A percentile compares a stretch with the other conserved stretches of the same genome.
Conservation (phyloP, 2,329 filamentous ascomycete species). For the Trichoderma brevicompactum region DNA sequence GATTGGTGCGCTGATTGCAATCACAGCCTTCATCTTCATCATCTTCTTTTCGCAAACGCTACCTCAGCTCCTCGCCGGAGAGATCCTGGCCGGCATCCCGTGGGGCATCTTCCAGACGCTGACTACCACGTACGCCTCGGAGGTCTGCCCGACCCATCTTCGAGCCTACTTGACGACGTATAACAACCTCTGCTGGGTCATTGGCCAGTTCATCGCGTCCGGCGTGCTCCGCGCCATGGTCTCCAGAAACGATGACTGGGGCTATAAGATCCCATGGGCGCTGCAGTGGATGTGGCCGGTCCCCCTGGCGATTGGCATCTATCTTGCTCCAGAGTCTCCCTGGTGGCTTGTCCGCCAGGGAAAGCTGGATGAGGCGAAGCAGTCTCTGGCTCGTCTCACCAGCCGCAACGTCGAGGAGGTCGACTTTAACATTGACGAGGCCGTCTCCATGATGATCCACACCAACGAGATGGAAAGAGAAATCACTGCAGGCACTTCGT, state of each 20-base stretch:
- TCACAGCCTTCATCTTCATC: constrained; percentile 53
- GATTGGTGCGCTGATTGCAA: constrained; percentile 46
- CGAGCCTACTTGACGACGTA: constrained; percentile 55
- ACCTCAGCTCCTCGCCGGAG: constrained; percentile 48
- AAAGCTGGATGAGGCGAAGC: constrained; percentile 46
- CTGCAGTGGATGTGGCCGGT: constrained; percentile 56
- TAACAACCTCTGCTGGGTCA: constrained; percentile 55
- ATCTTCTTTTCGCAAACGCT: constrained; percentile 52
- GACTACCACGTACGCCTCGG: constrained; percentile 54
- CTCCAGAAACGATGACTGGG: constrained; percentile 46
- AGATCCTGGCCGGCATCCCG: constrained; percentile 53
- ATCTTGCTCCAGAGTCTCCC: constrained; percentile 54
- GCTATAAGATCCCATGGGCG: constrained; percentile 54
- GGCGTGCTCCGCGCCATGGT: constrained; percentile 50
- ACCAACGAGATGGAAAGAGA: constrained; percentile 55
- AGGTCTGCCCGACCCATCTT: constrained; percentile 51
- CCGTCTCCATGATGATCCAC: constrained; percentile 56
- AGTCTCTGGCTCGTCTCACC: constrained; percentile 47
- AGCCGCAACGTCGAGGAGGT: constrained; percentile 42
- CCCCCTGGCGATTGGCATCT: constrained; percentile 48
- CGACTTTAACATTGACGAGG: constrained; percentile 47
- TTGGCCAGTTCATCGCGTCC: constrained; percentile 53
- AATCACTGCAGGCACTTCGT: constrained; percentile 46
- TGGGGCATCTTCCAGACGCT: constrained; percentile 55
- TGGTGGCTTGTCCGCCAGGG: constrained; percentile 55